Base-by-base conservation (phyloP, 179 eudicot species). In the Dionaea muscipula region DNA sequence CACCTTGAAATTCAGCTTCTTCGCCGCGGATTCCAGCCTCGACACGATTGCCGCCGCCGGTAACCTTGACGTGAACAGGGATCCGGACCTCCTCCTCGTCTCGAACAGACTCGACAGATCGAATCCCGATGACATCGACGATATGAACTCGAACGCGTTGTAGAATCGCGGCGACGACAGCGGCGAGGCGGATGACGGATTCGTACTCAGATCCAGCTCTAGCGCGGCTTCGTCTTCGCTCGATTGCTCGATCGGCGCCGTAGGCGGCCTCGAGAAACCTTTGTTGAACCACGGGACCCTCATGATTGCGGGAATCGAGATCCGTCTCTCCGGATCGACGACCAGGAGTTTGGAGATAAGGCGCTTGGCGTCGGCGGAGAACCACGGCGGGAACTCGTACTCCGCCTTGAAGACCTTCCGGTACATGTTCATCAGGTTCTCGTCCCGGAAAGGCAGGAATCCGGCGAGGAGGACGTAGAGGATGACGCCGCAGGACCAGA, bases 71-170 rank as follows among this genome's bases (percentile, higher is more conserved):
- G 87, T 82, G 51, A 87, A 87, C 73, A 80, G 61, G 0, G 90
- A 72, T 27, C 83, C 81, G 0, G 57, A 33, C 28, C 60, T 75
- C 59, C 26, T 65, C 36, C 67, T 63, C 0, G 48, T 64, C 68
- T 80, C 87, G 26, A 85, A 87, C 15, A 87, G 50, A 28, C 69
- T 73, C 13, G 94, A 87, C 43, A 87, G 36, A 47, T 87, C 82
- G 18, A 85, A 84, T 21, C 96, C 94, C 0, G 94, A 82, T 0
- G 94, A 87, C 86, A 87, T 80, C 0, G 94, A 78, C 4, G 96
- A 76, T 21, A 87, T 87, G 38, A 87, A 75, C 70, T 82, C 96
- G 25, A 87, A 87, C 1, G 96, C 96, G 24, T 84, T 87, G 53
- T 62, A 84, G 26, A 81, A 84, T 0, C 83, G 72, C 0, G 95